Evolutionary conservation across 352 stramenopile genomes (phyloP).

Genomic region (Globisporangium alternatum): DNA sequence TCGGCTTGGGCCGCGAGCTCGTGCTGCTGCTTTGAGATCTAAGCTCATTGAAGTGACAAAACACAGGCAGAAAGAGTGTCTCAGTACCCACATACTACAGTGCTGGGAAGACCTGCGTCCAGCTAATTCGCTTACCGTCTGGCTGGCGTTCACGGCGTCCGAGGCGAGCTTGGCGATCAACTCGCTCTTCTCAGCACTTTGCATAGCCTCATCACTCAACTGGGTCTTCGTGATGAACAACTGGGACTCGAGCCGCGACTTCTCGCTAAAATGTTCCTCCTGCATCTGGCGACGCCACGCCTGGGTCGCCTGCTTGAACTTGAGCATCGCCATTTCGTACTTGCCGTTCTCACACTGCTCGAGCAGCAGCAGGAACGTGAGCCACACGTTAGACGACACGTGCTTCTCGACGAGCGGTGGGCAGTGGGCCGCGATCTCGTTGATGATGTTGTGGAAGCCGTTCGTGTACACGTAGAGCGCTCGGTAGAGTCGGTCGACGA

Average conservation of each 20-base stretch:
- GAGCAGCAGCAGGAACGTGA: slow-evolving; percentile 68
- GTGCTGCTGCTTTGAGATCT: slow-evolving; percentile 44
- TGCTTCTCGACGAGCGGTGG: slow-evolving; percentile 63
- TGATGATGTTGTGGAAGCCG: slow-evolving; percentile 82
- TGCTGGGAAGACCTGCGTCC: too few relatives aligned
- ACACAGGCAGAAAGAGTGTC: neutral
- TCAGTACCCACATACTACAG: neutral
- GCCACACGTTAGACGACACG: slow-evolving; percentile 78
- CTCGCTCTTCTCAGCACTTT: slow-evolving; percentile 44
- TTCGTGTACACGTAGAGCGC: slow-evolving; percentile 84
- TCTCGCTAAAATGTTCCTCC: slow-evolving; percentile 42
- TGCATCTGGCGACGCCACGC: slow-evolving; percentile 52
- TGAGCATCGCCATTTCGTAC: slow-evolving; percentile 87
- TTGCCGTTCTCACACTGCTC: slow-evolving; percentile 80
- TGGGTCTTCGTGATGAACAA: slow-evolving; percentile 25
- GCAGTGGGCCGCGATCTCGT: slow-evolving; percentile 72
- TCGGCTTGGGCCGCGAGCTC: slow-evolving; percentile 32
- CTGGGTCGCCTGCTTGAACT: slow-evolving; percentile 73
- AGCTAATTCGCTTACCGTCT: slow-evolving; percentile 24
- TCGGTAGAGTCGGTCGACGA: slow-evolving; percentile 79
- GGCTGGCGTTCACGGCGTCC: slow-evolving; percentile 33
- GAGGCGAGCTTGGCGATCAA: slow-evolving; percentile 43
- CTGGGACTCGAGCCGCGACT: slow-evolving; percentile 31
- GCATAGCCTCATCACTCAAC: slow-evolving; percentile 32
- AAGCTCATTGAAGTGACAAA: neutral